A percentile compares a stretch with the other conserved stretches of the same genome.
Evolutionary conservation across 306 rosid genomes (phyloP).

Genomic region (Sesbania bispinosa): DNA sequence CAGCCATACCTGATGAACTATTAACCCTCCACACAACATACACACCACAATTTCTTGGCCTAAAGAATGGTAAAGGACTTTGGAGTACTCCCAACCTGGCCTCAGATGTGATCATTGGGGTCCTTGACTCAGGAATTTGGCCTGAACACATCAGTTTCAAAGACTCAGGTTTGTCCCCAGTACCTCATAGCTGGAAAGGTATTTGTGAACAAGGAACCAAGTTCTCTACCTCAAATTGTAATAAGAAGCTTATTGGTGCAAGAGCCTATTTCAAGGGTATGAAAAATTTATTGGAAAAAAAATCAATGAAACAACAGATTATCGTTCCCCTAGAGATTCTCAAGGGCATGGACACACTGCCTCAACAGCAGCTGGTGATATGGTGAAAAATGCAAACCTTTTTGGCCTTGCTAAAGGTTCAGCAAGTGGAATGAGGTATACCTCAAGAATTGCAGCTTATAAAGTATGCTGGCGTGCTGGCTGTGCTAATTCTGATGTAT

Average conservation of each 20-base stretch:
- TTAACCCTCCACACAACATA: conserved; percentile 59
- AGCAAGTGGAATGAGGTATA: conserved; percentile 61
- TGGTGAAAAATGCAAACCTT: conserved; percentile 41
- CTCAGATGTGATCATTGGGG: conserved; percentile 57
- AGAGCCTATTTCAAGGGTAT: conserved; percentile 55
- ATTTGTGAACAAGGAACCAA: conserved; percentile 56
- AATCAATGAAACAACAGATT: conserved; percentile 45
- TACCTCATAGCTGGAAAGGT: conserved; percentile 70
- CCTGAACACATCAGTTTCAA: conserved; percentile 68
- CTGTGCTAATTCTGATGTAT: conserved; percentile 58
- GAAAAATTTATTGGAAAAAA: conserved; percentile 43
- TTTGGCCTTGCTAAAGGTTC: conserved; percentile 50
- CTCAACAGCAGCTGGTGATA: conserved; percentile 60
- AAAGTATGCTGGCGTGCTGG: conserved; percentile 73
- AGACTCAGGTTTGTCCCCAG: conserved; percentile 41
- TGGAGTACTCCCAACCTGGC: conserved; percentile 53
- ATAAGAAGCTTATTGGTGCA: conserved; percentile 70
- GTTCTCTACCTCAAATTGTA: conserved; percentile 53
- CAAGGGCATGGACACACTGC: conserved; percentile 83
- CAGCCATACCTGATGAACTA: conserved; percentile 58
- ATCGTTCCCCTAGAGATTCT: conserved; percentile 55
- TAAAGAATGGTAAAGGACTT: conserved; percentile 43
- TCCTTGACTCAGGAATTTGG: conserved; percentile 75
- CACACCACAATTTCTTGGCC: conserved; percentile 62
- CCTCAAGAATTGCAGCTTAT: conserved; percentile 69